Evolutionary conservation across 163 green algal species (phyloP), one percentile per base, ranked within the genome.

Genomic region (Prototheca cutis): DNA sequence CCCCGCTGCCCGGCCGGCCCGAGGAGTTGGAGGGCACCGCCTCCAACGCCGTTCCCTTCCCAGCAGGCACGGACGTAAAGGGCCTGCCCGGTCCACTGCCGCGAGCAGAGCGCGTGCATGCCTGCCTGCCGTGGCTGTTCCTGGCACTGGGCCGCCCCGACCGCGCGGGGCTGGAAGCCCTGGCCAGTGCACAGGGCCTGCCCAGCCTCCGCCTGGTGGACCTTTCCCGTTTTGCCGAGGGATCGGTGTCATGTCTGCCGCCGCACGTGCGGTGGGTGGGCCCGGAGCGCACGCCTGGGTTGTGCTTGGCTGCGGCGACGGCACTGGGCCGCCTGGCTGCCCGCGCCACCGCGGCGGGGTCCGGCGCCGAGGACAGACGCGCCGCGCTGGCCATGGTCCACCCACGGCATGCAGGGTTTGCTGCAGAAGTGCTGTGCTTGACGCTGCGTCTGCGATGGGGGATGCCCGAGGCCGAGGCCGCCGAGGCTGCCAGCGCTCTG

Each of bases 241-340:
- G 27, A 27, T 39, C 29, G 7, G 27, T n/a, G 7, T 21, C 10
- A 7, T 8, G 15, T 6, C 40, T 61, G 8, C n/a, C 54, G 8
- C 24, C 54, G 23, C 10, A 61, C 7, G 40, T 61, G 10, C 15
- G 10, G 21, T 66, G 60, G 60, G 52, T 67, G 30, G 60, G 60
- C 5, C 23, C 48, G 13, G n/a, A 21, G 4, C 3, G 18, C 6
- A 15, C 47, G 32, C 60, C 60, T 13, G 30, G 29, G n/a, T 29
- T 29, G 19, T 25, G 19, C 33, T 21, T 61, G 17, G 45, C 30
- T 27, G 25, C 48, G 21, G 48, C 60, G n/a, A 49, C 60, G 15
- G 25, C 18, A 36, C 30, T 67, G 7, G 19, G 47, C 28, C 48
- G 60, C 23, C 23, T 67, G 28, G 32, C 34, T 5, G 42, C 25